Evolutionary conservation across 306 rosid species (phyloP).

Genomic region (Castanea mollissima): DNA sequence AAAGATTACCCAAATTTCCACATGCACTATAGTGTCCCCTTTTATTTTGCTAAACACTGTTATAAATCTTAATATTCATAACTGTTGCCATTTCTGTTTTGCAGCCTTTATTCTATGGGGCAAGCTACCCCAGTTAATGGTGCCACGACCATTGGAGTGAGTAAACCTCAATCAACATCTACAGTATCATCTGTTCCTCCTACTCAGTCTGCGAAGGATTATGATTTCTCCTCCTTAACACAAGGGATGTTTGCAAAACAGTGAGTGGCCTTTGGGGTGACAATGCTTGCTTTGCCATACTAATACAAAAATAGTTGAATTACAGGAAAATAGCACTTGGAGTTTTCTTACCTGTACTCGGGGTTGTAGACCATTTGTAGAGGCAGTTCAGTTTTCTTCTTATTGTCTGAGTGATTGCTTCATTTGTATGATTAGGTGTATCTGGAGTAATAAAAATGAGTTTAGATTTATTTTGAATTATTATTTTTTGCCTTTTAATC

Average conservation of each 20-base stretch:
- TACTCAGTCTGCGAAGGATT: conserved; percentile 60
- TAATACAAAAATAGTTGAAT: conserved; percentile 55
- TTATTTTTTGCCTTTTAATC: neutral
- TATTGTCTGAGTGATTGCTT: conserved; percentile 45
- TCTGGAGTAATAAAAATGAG: conserved; percentile 45
- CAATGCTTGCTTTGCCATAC: conserved; percentile 30
- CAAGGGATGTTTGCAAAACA: conserved; percentile 80
- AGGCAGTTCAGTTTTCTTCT: conserved; percentile 52
- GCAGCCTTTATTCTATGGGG: conserved; percentile 64
- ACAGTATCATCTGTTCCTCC: conserved; percentile 50
- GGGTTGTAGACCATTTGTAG: conserved; percentile 73
- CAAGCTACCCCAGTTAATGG: conserved; percentile 70
- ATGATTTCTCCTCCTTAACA: conserved; percentile 90
- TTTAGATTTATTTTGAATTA: conserved; percentile 25
- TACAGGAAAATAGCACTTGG: conserved; percentile 41
- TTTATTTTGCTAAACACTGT: neutral
- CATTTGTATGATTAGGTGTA: conserved; percentile 58
- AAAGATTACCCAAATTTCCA: neutral
- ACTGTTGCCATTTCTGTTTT: conserved; percentile 21
- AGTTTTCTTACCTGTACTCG: conserved; percentile 38
- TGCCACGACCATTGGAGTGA: conserved; percentile 29
- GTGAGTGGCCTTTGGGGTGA: conserved; percentile 40
- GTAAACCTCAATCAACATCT: conserved; percentile 55
- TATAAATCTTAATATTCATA: conserved; percentile 1
- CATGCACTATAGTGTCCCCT: neutral